A percentile compares a stretch with the other conserved stretches of the same genome.
Conservation (phyloP, 495 filamentous ascomycete genomes). For the Tuber microsphaerosporum region DNA sequence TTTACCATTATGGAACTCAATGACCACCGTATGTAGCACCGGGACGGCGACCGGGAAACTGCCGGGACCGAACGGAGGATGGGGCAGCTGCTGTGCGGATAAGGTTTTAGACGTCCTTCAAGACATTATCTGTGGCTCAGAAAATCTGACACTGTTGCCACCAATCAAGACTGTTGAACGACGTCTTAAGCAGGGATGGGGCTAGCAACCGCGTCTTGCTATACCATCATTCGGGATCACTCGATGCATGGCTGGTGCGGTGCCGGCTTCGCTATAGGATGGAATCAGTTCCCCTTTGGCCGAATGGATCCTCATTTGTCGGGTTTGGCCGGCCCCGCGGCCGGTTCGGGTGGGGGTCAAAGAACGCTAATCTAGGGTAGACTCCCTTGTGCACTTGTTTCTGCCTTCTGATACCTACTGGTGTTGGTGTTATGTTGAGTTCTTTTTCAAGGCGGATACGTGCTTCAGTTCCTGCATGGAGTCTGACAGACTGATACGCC, state of each 20-base stretch:
- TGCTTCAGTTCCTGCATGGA: neutral
- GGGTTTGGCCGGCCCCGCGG: neutral
- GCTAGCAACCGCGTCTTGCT: neutral
- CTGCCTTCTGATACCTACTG: neutral
- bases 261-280: neutral
- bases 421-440: neutral
- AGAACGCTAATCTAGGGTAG: neutral
- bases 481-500: neutral
- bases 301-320: neutral
- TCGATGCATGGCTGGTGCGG: neutral
- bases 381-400: neutral
- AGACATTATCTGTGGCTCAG: neutral
- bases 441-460: neutral
- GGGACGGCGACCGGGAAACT: neutral
- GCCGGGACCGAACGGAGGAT: neutral
- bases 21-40: neutral
- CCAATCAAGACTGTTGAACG: neutral
- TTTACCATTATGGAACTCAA: neutral
- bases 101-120: slow-evolving; percentile 1
- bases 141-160: neutral
- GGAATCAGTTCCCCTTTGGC: neutral
- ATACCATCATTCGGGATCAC: neutral
- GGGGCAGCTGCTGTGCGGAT: neutral
- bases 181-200: neutral
- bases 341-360: neutral